Evolutionary conservation across 192 early-diverging fungal genomes (phyloP).

Genomic region (Linderina pennispora): DNA sequence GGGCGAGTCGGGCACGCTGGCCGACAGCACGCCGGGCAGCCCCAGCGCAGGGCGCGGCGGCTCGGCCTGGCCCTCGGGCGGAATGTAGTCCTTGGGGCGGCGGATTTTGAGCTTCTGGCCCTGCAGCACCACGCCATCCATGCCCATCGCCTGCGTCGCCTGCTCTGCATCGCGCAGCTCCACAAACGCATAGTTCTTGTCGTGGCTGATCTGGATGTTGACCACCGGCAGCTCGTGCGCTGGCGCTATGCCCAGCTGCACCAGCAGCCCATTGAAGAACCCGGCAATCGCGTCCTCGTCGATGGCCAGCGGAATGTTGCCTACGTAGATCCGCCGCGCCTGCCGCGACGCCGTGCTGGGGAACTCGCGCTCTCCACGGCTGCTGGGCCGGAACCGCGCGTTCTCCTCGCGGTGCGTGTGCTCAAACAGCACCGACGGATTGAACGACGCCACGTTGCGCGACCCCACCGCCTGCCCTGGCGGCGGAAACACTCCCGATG

Average conservation of each 20-base stretch:
- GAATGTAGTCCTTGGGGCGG: conserved; percentile 89
- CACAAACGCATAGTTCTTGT: conserved; percentile 95
- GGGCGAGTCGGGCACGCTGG: conserved; percentile 82
- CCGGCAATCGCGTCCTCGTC: conserved; percentile 64
- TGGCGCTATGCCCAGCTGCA: conserved; percentile 66
- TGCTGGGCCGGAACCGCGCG: conserved; percentile 36
- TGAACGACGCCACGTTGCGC: conserved; percentile 40
- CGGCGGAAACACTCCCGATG: conserved; percentile 57
- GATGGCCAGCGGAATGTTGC: conserved; percentile 76
- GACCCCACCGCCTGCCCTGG: conserved; percentile 31
- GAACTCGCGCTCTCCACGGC: conserved; percentile 38
- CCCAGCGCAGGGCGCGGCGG: conserved; percentile 56
- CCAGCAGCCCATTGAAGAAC: conserved; percentile 88
- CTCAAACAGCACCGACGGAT: conserved; percentile 31
- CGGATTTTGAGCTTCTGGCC: conserved; percentile 81
- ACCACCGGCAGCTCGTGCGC: conserved; percentile 64
- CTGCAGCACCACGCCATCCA: conserved; percentile 88
- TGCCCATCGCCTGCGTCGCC: conserved; percentile 84
- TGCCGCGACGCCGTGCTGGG: conserved; percentile 57
- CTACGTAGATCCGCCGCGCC: conserved; percentile 84
- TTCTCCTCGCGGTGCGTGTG: conserved; percentile 49
- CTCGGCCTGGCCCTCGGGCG: conserved; percentile 50
- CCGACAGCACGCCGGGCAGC: conserved; percentile 78
- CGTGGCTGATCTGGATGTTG: conserved; percentile 81
- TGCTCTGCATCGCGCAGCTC: conserved; percentile 90